phyloP scores from a whole-genome alignment of 2,329 filamentous ascomycete species.

The Achaetomium macrosporum region DNA sequence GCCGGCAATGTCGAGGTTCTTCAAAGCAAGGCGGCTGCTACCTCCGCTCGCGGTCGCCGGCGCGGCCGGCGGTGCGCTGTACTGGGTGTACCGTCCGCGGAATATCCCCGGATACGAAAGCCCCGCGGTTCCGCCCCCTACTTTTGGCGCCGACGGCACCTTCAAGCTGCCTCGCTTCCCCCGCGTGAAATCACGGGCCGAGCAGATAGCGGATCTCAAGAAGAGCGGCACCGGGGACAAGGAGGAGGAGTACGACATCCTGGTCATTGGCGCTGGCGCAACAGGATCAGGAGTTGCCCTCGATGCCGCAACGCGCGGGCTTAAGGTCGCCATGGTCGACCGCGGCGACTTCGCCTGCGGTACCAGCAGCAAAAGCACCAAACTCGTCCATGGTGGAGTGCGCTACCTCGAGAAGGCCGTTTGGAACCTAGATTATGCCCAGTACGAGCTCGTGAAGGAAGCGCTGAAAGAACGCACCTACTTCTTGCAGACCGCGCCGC shows the following conservation, averaged over 20 bases:
- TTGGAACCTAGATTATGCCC: constrained; percentile 77
- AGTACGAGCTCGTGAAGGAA: constrained; percentile 76
- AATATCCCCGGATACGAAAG: constrained; percentile 66
- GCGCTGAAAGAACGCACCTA: constrained; percentile 77
- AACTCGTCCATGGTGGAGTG: constrained; percentile 79
- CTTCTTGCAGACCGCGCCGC: constrained; percentile 75
- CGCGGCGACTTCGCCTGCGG: constrained; percentile 77
- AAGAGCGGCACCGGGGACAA: constrained; percentile 34
- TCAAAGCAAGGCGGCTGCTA: constrained; percentile 36
- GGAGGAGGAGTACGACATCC: constrained; percentile 62
- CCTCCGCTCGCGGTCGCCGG: constrained; percentile 38
- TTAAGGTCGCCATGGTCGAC: constrained; percentile 76
- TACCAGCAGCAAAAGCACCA: constrained; percentile 82
- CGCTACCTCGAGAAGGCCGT: constrained; percentile 82
- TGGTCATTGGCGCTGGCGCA: constrained; percentile 74
- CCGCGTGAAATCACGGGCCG: constrained; percentile 53
- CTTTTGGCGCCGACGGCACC: constrained; percentile 61
- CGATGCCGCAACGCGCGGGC: constrained; percentile 70
- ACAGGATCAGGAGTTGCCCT: constrained; percentile 76
- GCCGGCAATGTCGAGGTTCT: constrained; percentile 27
- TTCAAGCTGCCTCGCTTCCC: constrained; percentile 64
- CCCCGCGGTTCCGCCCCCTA: constrained; percentile 63
- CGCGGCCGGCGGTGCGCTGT: constrained; percentile 40
- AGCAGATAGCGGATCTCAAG: constrained; percentile 58
- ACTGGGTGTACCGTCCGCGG: constrained; percentile 59